Evolutionary conservation across 371 early-diverging fungal species (phyloP).

Genomic region (Rhizopus delemar): DNA sequence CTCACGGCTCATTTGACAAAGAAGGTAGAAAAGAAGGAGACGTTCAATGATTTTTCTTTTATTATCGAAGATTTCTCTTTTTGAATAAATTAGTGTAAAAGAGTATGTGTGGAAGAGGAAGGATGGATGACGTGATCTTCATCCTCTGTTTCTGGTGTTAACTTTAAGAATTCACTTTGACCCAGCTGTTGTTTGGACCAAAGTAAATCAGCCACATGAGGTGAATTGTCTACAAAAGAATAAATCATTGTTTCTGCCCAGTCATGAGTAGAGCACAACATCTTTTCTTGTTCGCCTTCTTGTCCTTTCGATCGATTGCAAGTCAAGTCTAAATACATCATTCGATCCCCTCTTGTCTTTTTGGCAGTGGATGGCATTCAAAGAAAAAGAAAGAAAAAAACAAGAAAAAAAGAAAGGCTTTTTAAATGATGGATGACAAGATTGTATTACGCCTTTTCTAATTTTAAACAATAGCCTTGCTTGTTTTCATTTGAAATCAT

Average conservation of each 20-base stretch:
- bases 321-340: constrained; percentile 12
- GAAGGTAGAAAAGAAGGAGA: constrained; percentile 9
- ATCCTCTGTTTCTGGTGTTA: constrained; percentile 14
- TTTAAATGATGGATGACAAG: too few species aligned
- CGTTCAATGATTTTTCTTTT: constrained; percentile 1
- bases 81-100: too few species aligned
- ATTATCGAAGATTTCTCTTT: background rate
- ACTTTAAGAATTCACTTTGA: constrained; percentile 23
- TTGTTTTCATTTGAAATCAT: too few species aligned
- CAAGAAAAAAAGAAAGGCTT: too few species aligned
- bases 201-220: constrained; percentile 25
- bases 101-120: background rate
- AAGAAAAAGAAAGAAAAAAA: too few species aligned
- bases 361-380: background rate
- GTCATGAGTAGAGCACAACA: constrained; percentile 24
- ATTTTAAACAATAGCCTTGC: too few species aligned
- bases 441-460: too few species aligned
- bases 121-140: background rate
- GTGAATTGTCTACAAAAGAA: constrained; percentile 23
- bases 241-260: constrained; percentile 25
- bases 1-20: constrained; percentile 37
- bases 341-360: background rate
- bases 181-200: constrained; percentile 24
- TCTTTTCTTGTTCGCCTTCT: background rate
- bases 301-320: background rate